Percentiles rank a stretch among this genome's conserved stretches.
Conservation (phyloP, 2,329 filamentous ascomycete genomes). For the Clonostachys byssicola region DNA sequence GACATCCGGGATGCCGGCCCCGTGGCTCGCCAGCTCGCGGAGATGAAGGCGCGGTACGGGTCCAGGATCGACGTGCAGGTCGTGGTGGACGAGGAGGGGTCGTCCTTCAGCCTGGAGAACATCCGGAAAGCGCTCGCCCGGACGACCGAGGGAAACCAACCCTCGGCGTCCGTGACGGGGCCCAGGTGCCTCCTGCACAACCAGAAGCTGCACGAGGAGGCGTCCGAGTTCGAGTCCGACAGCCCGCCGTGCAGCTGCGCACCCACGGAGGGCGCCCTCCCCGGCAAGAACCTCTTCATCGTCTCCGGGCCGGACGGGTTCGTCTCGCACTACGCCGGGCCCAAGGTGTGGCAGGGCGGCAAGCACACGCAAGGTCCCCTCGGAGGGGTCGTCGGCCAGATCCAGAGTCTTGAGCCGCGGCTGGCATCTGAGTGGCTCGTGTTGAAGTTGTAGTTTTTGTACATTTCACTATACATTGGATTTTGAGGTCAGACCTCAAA, state of each 20-base stretch:
- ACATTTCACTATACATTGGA: background rate
- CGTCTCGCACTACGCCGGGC: constrained; percentile 72
- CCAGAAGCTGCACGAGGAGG: constrained; percentile 16
- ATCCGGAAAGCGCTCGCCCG: constrained; percentile 30
- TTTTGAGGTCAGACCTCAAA: background rate
- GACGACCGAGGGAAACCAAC: background rate
- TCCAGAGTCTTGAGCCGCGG: constrained; percentile 42
- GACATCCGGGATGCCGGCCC: constrained; percentile 22
- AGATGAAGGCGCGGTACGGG: constrained; percentile 47
- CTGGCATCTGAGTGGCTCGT: constrained; percentile 42
- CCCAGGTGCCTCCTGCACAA: constrained; percentile 19
- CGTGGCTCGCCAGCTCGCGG: constrained; percentile 59
- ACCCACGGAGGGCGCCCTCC: constrained; percentile 6
- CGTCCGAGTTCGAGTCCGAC: constrained; percentile 21
- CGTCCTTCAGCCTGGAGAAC: constrained; percentile 52
- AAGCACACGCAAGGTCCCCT: constrained; percentile 72
- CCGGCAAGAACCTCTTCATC: constrained; percentile 64
- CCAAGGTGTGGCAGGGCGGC: constrained; percentile 72
- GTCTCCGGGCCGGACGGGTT: constrained; percentile 92
- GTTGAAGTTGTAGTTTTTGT: constrained; percentile 38
- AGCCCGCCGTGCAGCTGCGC: constrained; percentile 18
- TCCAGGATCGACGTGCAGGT: constrained; percentile 63
- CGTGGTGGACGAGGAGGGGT: constrained; percentile 77
- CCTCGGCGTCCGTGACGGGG: constrained; percentile 6
- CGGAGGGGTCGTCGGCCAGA: constrained; percentile 59